A percentile compares a stretch with the other conserved stretches of the same genome.
These are phyloP conservation scores for Aspergillus sp. DNA, from an alignment of 2,329 filamentous ascomycete species.

Conservation along the genomic window DNA sequence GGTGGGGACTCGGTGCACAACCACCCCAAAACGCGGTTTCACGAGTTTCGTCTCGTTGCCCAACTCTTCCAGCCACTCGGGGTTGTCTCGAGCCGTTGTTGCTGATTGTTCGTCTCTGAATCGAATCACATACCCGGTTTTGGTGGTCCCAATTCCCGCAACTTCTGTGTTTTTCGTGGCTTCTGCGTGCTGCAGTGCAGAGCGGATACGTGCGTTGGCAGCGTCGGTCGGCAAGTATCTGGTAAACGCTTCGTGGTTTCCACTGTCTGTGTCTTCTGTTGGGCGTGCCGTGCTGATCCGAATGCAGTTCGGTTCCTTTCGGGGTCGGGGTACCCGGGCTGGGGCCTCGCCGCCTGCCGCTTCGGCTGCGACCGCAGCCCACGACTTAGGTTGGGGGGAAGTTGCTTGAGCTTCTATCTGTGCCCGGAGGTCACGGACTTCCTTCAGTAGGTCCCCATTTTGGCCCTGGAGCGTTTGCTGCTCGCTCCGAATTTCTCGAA, in stretches of 20 bases:
- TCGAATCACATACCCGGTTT: constrained; percentile 23
- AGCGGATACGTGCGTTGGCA: background rate
- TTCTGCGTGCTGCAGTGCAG: background rate
- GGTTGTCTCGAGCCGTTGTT: constrained; percentile 20
- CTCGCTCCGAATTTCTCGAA: background rate
- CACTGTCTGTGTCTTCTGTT: background rate
- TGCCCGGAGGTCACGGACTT: background rate
- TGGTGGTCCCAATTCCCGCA: constrained; percentile 16
- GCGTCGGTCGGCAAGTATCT: background rate
- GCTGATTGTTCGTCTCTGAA: constrained; percentile 20
- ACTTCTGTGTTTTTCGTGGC: constrained; percentile 16
- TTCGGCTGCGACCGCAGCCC: background rate
- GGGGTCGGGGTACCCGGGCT: background rate
- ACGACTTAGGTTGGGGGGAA: background rate
- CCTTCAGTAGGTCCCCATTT: background rate
- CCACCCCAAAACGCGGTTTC: constrained; percentile 18
- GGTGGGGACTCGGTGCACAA: constrained; percentile 19
- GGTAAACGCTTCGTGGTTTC: background rate
- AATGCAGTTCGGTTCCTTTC: background rate
- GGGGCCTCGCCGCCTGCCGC: background rate
- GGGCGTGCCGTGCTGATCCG: background rate
- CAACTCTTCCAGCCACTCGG: constrained; percentile 20
- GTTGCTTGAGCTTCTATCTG: background rate
- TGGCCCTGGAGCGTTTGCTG: background rate
- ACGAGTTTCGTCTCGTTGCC: constrained; percentile 21